Base-by-base conservation (phyloP, 2,329 filamentous ascomycete species). In the Aureobasidium sp. region DNA sequence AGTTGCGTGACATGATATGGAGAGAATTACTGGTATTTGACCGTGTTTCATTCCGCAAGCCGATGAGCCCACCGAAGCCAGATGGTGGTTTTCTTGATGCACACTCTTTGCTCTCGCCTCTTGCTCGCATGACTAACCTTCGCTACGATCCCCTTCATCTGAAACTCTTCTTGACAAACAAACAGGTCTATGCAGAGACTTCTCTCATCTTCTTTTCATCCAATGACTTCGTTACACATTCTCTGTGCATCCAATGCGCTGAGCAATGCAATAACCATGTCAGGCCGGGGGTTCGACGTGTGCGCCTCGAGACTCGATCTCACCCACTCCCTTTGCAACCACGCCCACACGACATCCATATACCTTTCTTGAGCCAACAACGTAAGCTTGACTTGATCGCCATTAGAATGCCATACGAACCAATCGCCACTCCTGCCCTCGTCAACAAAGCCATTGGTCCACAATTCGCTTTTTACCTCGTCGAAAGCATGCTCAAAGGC, bases 1-100 rank as follows among this genome's bases (percentile, higher is more conserved):
- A 58, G 29, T n/a, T 58, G 23, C 39, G 55, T 20, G 55, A 58
- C 12, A 58, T 58, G 55, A 27, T 58, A 36, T 58, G 55, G 55
- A 58, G 20, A 37, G 29, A 47, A 15, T 12, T 34, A n/a, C 29
- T 58, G 13, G 37, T n/a, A 12, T 4, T 47, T 23, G 39, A 44
- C 15, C 1, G 36, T n/a, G 6, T 26, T 3, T 10, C 27, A 1
- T 47, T 47, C 23, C 29, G 55, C 7, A 34, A 23, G 27, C 17
- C n/a, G 17, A 15, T 10, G 27, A 26, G 8, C 1, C 3, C n/a
- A 17, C 7, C 10, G 3, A 39, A 27, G 7, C 32, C 34, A 37
- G 20, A 53, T 53, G n/a, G 13, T 37, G 50, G 13, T 5, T 3
- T 10, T 26, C 1, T 34, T 20, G 48, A n/a, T 8, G 26, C 42